Evolutionary conservation across 2,329 filamentous ascomycete genomes (phyloP).

Genomic region (Thyridium curvatum): DNA sequence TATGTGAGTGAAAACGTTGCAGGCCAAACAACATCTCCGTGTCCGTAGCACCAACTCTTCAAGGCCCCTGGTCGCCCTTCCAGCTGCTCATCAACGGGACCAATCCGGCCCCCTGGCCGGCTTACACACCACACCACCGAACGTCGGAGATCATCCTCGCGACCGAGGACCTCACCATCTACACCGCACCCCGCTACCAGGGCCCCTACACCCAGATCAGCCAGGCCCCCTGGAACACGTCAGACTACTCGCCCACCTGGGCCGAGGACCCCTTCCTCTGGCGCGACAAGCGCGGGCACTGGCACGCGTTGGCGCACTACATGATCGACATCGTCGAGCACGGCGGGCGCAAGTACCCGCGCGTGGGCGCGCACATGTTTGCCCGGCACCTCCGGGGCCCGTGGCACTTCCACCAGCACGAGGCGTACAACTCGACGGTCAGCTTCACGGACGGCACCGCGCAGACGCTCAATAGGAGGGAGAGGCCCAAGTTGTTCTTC

Average conservation of each 20-base stretch:
- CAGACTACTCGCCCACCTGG: background rate
- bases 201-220: slow-evolving; percentile 14
- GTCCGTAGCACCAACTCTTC: too few relatives aligned
- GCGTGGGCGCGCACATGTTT: slow-evolving; percentile 3
- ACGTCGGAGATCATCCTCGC: slow-evolving; percentile 22
- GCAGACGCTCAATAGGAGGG: slow-evolving; percentile 33
- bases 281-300: slow-evolving; percentile 1
- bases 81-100: slow-evolving; percentile 14
- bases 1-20: too few relatives aligned
- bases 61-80: too few relatives aligned
- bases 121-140: slow-evolving; percentile 19
- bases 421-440: slow-evolving; percentile 2
- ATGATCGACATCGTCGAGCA: slow-evolving; percentile 4
- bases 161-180: slow-evolving; percentile 28
- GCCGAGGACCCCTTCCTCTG: background rate
- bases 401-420: slow-evolving; percentile 4
- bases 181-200: slow-evolving; percentile 16
- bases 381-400: background rate
- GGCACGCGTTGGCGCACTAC: slow-evolving; percentile 1
- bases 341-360: background rate
- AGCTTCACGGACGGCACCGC: slow-evolving; percentile 31
- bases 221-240: background rate
- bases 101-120: slow-evolving; percentile 33
- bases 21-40: too few relatives aligned
- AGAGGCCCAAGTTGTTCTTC: slow-evolving; percentile 42